phyloP scores from a whole-genome alignment of 1,284 basidiomycete species.

The Pyrrhoderma lamaoense region DNA sequence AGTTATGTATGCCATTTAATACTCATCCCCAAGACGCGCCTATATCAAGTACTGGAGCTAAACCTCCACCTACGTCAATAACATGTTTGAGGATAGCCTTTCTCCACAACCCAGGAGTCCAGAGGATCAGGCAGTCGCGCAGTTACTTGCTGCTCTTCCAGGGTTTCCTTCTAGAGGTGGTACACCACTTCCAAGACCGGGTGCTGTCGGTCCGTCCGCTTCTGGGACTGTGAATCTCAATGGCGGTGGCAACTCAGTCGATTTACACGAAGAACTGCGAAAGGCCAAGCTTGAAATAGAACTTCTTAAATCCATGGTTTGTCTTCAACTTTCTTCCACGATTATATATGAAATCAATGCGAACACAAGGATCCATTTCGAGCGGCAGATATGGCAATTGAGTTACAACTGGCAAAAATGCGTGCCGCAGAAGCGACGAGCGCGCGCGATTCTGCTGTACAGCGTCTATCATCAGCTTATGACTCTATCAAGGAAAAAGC shows the following conservation, averaged over 20 bases:
- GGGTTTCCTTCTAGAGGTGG: slow-evolving; percentile 8
- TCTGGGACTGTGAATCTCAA: background rate
- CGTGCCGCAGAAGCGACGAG: slow-evolving; percentile 50
- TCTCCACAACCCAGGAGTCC: slow-evolving; percentile 3
- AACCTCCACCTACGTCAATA: background rate
- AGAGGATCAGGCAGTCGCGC: slow-evolving; percentile 2
- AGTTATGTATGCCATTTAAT: no score
- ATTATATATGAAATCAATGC: slow-evolving; percentile 21
- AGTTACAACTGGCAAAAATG: slow-evolving; percentile 48
- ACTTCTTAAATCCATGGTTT: slow-evolving; percentile 19
- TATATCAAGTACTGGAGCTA: no score
- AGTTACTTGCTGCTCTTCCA: slow-evolving; percentile 4
- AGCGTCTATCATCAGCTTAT: slow-evolving; percentile 55
- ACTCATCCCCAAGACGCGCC: no score
- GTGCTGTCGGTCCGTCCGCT: background rate
- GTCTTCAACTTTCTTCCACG: slow-evolving; percentile 17
- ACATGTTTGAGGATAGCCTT: slow-evolving; percentile 8
- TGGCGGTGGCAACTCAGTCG: background rate
- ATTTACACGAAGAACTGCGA: slow-evolving; percentile 15
- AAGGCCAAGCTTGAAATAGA: slow-evolving; percentile 18
- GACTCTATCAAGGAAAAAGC: slow-evolving; percentile 54
- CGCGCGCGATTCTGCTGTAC: slow-evolving; percentile 58
- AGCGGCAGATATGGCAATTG: slow-evolving; percentile 36
- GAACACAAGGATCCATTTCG: slow-evolving; percentile 19
- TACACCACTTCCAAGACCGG: slow-evolving; percentile 6